Conservation (phyloP, 2,329 filamentous ascomycete species). For the Helminthosporium solani region DNA sequence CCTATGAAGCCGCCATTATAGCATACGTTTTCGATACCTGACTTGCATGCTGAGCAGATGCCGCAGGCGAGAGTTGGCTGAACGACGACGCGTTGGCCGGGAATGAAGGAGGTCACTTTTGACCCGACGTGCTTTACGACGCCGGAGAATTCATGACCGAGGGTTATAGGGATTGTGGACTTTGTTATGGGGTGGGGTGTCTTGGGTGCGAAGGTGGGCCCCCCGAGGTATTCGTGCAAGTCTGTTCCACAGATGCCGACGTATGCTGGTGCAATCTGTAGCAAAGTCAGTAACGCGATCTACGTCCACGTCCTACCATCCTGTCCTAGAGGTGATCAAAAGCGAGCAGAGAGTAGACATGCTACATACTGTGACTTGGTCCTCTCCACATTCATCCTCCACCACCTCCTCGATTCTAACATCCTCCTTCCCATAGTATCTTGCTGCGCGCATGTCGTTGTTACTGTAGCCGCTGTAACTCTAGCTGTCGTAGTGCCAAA, state of each 20-base stretch:
- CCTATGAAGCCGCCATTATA: slow-evolving; percentile 57
- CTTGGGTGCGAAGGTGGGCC: slow-evolving; percentile 51
- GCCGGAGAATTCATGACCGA: slow-evolving; percentile 68
- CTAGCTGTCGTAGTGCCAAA: neutral
- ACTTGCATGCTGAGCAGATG: slow-evolving; percentile 56
- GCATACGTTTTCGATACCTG: slow-evolving; percentile 59
- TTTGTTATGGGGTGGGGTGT: slow-evolving; percentile 58
- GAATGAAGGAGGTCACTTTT: slow-evolving; percentile 48
- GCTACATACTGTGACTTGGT: slow-evolving; percentile 50
- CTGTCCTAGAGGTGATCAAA: neutral
- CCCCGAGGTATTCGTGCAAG: slow-evolving; percentile 55
- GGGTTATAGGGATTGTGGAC: slow-evolving; percentile 58
- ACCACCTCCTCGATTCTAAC: slow-evolving; percentile 56
- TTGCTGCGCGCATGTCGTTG: slow-evolving; percentile 53
- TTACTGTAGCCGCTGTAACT: neutral
- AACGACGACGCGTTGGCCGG: slow-evolving; percentile 59
- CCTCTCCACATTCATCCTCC: slow-evolving; percentile 49
- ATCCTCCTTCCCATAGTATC: slow-evolving; percentile 58
- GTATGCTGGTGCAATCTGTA: slow-evolving; percentile 47
- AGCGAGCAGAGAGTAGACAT: neutral
- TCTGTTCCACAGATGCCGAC: slow-evolving; percentile 58
- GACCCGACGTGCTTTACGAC: slow-evolving; percentile 60
- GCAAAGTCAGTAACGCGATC: neutral
- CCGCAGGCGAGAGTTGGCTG: slow-evolving; percentile 62
- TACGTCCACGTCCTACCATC: neutral